Base-by-base conservation (phyloP, 208 protist species). In the Vickermania ingenoplastis region DNA sequence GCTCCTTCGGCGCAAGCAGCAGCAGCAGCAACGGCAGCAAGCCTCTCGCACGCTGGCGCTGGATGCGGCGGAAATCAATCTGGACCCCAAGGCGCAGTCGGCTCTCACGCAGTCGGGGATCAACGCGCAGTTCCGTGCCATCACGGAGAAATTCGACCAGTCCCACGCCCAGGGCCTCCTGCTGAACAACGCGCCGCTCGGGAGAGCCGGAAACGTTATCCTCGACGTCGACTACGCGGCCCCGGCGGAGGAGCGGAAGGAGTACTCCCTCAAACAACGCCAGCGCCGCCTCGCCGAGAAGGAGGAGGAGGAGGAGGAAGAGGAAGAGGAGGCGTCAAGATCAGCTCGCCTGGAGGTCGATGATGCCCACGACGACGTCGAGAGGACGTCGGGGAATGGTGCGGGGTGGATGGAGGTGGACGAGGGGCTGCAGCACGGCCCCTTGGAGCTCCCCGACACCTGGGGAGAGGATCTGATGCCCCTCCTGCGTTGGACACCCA, bases 131-230 rank as follows among this genome's bases (percentile, higher is more conserved):
- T 95, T 95, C 58, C 79, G 88, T 45, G 84, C 88, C 58, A 84
- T 95, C 31, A 95, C 85, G 26, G 86, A 91, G 61, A 88, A 87
- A 61, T 95, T 95, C 63, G 88, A 95, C 57, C 88, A 95, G 50
- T 84, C 82, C 28, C 87, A 95, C 56, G 80, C 88, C 48, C 88
- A 95, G 49, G 88, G 88, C 1, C 69, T 95, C 64, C 63, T 95
- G 21, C 52, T 89, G 63, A 75, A 89, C 81, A 95, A 95, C 65
- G 79, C 85, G 4, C 88, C 88, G 11, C 53, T 92, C 53, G 88
- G 88, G 17, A 48, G 57, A n/a, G 67, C 63, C 1, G 88, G 88
- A 23, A 95, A 95, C 72, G 48, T 89, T 45, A 86, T 95, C 24
- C 77, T 95, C 25, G 88, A 92, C 49, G 71, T 92, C 14, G 88